Conservation (phyloP, 164 flowering plant species). For the Protea cynaroides region DNA sequence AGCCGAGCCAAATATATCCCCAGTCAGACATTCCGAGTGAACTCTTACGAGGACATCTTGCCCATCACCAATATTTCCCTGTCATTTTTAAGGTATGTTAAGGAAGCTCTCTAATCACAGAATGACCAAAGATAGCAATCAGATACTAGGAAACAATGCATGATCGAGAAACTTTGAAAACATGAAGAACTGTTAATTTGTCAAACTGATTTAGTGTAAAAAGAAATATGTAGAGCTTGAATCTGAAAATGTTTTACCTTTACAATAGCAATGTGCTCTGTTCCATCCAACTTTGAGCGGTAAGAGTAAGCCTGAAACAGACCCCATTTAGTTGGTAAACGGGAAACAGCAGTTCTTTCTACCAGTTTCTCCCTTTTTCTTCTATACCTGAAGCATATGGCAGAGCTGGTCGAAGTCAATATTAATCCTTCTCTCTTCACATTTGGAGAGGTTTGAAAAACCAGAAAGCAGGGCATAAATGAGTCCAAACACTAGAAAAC, state of each 20-base stretch:
- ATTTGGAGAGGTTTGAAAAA: background rate
- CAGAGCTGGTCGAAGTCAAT: background rate
- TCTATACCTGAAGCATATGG: slow-evolving; percentile 46
- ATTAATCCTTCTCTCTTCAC: background rate
- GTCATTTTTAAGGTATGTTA: background rate
- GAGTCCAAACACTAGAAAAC: no score
- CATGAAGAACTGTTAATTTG: no score
- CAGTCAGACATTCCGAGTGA: slow-evolving; percentile 88
- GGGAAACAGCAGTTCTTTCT: slow-evolving; percentile 62
- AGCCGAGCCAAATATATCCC: slow-evolving; percentile 85
- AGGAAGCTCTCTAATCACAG: background rate
- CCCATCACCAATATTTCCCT: slow-evolving; percentile 81
- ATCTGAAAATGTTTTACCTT: slow-evolving; percentile 38
- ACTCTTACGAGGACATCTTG: slow-evolving; percentile 83
- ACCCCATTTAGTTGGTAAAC: slow-evolving; percentile 86
- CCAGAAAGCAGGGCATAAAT: background rate
- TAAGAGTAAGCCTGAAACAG: slow-evolving; percentile 64
- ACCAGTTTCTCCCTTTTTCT: slow-evolving; percentile 85
- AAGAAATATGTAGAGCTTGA: background rate
- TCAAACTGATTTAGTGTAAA: no score
- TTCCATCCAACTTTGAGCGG: slow-evolving; percentile 70
- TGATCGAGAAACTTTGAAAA: no score
- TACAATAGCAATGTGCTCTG: slow-evolving; percentile 70
- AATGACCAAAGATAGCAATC: background rate
- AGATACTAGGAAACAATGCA: background rate